Percentiles rank a stretch among this genome's conserved stretches.
phyloP scores from a whole-genome alignment of 805 yeast genomes.

The Hanseniaspora lindneri region DNA sequence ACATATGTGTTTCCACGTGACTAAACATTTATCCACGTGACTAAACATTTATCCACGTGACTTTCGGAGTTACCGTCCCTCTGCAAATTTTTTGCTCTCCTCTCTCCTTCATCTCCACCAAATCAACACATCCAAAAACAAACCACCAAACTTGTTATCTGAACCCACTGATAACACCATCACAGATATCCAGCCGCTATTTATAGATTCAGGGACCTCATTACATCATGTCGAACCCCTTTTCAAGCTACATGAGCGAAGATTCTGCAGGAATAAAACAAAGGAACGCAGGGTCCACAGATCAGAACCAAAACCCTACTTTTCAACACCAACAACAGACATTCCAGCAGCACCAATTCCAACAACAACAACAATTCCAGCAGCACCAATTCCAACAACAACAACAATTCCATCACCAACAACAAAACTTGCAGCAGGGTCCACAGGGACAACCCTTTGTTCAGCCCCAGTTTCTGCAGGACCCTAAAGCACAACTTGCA shows the following conservation, averaged over 20 bases:
- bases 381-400: conserved; percentile 19
- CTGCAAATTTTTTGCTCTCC: too few species aligned
- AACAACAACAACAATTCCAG: conserved; percentile 22
- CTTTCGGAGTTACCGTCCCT: too few species aligned
- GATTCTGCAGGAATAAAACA: conserved; percentile 5
- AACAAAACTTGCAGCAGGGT: conserved; percentile 7
- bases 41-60: too few species aligned
- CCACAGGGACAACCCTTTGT: conserved; percentile 4
- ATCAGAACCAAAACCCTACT: neutral
- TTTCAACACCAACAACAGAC: neutral
- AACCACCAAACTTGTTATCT: too few species aligned
- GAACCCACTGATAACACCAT: too few species aligned
- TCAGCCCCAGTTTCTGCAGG: conserved; percentile 41
- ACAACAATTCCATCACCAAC: conserved; percentile 18
- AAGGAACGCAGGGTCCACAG: neutral
- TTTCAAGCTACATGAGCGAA: neutral
- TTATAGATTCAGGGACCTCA: too few species aligned
- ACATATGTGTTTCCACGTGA: too few species aligned
- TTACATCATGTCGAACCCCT: conserved; percentile 14
- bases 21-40: too few species aligned
- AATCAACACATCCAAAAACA: too few species aligned
- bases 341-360: conserved; percentile 20
- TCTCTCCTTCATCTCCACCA: too few species aligned
- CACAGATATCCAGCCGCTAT: too few species aligned
- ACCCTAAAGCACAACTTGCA: conserved; percentile 74